Evolutionary conservation across 2,329 filamentous ascomycete genomes (phyloP), one percentile per base, ranked within the genome.

Genomic region (Nannizzia gypsea): DNA sequence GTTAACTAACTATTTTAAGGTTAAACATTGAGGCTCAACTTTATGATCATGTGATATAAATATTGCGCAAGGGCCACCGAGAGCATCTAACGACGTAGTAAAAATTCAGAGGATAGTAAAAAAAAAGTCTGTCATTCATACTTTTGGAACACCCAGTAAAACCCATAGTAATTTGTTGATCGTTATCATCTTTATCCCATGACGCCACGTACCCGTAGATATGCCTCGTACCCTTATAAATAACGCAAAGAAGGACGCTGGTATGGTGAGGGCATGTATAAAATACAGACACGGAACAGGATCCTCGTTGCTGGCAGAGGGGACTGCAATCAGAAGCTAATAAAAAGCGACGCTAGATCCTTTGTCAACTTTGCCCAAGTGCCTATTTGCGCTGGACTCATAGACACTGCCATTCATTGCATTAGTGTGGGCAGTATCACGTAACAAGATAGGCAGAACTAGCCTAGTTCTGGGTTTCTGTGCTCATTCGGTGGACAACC

Each of bases 401-500:
- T 17, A 54, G 34, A 54, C 9, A 17, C 5, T 34, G 13, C 26
- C 15, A 54, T 26, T 31, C 13, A 31, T 8, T 6, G 15, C 28
- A 17, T 31, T 34, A 8, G 26, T 13, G 26, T 17, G 22, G 17
- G 17, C 17, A 54, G 34, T 20, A 42, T 4, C 6, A 6, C n/a
- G 17, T 20, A 42, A 24, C 17, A 9, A 42, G 6, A 1, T 13
- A 24, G 17, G 20, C n/a, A 11, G 1, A n/a, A 34, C 17, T 8
- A 13, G 5, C 4, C 8, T 24, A 40, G 54, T 55, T 54, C 50
- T 61, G 59, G 36, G 61, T 60, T 42, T 75, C 75, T 31, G 73
- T 75, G 64, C 78, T 81, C 68, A 85, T 74, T 59, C 85, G 78
- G 74, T 87, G 83, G 59, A 88, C 82, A 55, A 86, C 84, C 9